phyloP scores from a whole-genome alignment of 2,329 filamentous ascomycete genomes.

The Ustulina deusta region DNA sequence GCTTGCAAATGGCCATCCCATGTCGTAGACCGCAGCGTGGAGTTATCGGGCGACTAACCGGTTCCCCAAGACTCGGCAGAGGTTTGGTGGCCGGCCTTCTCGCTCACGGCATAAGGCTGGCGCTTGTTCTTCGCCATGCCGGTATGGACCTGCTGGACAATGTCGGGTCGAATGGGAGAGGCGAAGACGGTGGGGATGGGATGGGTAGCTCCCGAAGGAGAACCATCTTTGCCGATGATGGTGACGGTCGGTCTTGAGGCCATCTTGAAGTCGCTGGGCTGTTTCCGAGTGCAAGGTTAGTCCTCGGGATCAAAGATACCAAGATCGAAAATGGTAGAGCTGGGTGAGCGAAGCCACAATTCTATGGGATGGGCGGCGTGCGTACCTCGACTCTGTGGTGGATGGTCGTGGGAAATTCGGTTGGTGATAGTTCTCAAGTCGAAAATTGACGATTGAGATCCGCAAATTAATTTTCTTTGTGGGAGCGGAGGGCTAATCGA shows the following conservation, averaged over 20 bases:
- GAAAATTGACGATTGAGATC: conserved; percentile 41
- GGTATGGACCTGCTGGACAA: conserved; percentile 98
- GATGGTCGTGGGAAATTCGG: conserved; percentile 42
- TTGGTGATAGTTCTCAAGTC: conserved; percentile 37
- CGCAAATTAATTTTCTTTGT: conserved; percentile 51
- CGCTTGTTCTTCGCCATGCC: conserved; percentile 99
- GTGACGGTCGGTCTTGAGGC: conserved; percentile 97
- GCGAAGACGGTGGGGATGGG: conserved; percentile 97
- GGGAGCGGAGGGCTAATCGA: conserved; percentile 50
- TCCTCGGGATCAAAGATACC: conserved; percentile 7
- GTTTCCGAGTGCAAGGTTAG: conserved; percentile 38
- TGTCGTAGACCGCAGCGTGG: neutral
- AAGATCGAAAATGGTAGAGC: neutral
- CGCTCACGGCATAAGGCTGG: conserved; percentile 99
- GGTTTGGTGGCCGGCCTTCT: conserved; percentile 99
- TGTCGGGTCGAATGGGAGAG: conserved; percentile 97
- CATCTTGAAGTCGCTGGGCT: conserved; percentile 69
- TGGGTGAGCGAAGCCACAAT: conserved; percentile 15
- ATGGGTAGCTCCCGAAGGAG: conserved; percentile 88
- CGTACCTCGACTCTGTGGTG: conserved; percentile 49
- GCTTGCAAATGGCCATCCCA: neutral
- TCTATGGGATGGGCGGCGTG: conserved; percentile 24
- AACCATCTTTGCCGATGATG: conserved; percentile 96
- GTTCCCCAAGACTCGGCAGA: conserved; percentile 99
- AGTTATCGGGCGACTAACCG: conserved; percentile 72